Base-by-base conservation (phyloP, 768 basidiomycete genomes). In the Hygrophoropsis aurantiaca region DNA sequence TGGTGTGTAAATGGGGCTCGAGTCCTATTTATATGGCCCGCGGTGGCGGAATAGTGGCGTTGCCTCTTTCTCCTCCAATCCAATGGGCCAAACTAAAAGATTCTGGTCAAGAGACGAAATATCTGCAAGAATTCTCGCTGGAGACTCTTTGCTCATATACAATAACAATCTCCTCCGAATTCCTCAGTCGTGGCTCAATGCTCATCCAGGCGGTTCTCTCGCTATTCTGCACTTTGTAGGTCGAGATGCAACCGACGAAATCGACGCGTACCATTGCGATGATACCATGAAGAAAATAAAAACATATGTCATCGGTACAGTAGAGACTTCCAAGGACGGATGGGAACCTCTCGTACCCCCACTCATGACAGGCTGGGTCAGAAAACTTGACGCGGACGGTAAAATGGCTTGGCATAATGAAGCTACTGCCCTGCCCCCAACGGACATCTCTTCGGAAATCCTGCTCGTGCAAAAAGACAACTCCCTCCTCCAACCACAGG, bases 201-300 rank as follows among this genome's bases (percentile, higher is more conserved):
- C 79, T 4, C 95, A 98, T 62, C 97, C 97, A 1, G 97, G 97
- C 35, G 94, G 95, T 32, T 66, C 80, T 4, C 84, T 97, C 40
- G 79, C 93, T 11, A 81, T 99, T 47, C 82, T 95, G 20, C 97
- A 99, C 69, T 97, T 94, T 58, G 84, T 97, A 34, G 97, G 95
- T 3, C 79, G 95, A 46, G 94, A 99, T 62, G 94, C 95, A 0
- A 81, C 90, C 0, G 89, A 95, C 70, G 97, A 99, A 66, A 89
- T 98, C 26, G 81, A 90, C 52, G 95, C 93, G 18, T 97, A 89
- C 69, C 97, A 99, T 62, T 73, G 74, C 6, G 75, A 80, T 30
- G 45, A 55, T 38, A 62, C 65, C 16, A 35, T 61, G 39, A 53
- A 46, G n/a, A 58, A 51, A 59, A 65, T 66, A 16, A 65, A 49